These are phyloP conservation scores for Emiliania huxleyi DNA, from an alignment of 78 protist genomes.

Conservation along the genomic window DNA sequence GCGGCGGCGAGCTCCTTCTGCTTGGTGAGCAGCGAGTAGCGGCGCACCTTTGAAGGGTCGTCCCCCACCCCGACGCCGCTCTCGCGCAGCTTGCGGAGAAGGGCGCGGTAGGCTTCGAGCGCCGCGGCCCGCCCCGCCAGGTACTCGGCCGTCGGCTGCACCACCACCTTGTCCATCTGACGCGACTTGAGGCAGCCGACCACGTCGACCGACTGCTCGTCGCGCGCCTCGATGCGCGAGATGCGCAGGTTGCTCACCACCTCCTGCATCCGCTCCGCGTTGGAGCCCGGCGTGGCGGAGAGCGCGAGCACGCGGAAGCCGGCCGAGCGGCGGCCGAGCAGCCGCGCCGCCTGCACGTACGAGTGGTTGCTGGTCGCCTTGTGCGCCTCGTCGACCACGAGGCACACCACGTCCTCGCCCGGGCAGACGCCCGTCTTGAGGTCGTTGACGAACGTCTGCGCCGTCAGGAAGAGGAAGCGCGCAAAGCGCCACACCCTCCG, in stretches of 20 bases:
- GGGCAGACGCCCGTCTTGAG: neutral
- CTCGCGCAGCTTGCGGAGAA: neutral
- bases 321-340: neutral
- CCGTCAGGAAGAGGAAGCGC: neutral
- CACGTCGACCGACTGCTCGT: slow-evolving; percentile 68
- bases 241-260: slow-evolving; percentile 66
- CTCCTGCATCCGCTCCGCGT: slow-evolving; percentile 50
- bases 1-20: neutral
- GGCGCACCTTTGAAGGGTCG: neutral
- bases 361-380: slow-evolving; percentile 50
- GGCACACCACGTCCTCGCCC: slow-evolving; percentile 3
- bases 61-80: neutral
- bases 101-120: neutral
- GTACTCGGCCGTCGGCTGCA: neutral
- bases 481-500: neutral
- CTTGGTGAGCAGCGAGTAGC: neutral
- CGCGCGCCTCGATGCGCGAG: slow-evolving; percentile 64
- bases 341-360: neutral
- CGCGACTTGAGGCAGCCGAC: neutral
- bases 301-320: slow-evolving; percentile 86
- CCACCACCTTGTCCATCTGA: neutral
- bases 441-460: slow-evolving; percentile 28
- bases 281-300: slow-evolving; percentile 94
- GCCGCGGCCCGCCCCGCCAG: neutral
- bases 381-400: slow-evolving; percentile 69